Conservation (phyloP, 257 asterid species). For the Avicennia marina region DNA sequence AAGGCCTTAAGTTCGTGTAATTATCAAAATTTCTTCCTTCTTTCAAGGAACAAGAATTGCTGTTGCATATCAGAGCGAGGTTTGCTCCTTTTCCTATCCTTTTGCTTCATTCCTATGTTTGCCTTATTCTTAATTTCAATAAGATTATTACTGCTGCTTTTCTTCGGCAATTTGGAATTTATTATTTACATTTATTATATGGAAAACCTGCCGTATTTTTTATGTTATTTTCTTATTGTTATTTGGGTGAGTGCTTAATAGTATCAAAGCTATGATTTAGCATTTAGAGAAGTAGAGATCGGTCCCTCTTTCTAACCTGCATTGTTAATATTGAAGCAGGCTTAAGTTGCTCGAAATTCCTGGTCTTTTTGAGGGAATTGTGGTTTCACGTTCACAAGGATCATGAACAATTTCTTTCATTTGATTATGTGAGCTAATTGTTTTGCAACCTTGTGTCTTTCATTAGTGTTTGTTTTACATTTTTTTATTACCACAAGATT, state of each 20-base stretch:
- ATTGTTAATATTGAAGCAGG: too few relatives aligned
- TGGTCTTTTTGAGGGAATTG: too few relatives aligned
- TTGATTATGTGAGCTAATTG: neutral
- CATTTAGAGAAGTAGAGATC: neutral
- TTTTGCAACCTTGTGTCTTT: neutral
- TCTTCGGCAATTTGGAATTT: neutral
- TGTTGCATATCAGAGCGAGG: slow-evolving; percentile 91
- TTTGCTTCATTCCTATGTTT: neutral
- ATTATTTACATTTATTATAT: too few relatives aligned
- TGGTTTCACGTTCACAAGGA: neutral
- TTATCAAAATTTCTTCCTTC: neutral
- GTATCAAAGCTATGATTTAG: neutral
- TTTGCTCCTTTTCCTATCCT: slow-evolving; percentile 18
- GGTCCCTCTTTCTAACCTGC: neutral
- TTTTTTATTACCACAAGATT: slow-evolving; percentile 7
- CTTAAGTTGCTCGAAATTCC: too few relatives aligned
- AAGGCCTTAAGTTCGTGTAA: neutral
- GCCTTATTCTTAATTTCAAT: neutral
- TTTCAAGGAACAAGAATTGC: slow-evolving; percentile 84
- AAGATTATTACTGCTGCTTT: neutral
- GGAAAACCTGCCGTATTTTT: neutral
- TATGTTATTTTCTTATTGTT: neutral
- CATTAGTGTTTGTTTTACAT: neutral
- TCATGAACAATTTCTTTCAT: neutral
- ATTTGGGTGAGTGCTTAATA: neutral